A percentile compares a stretch with the other conserved stretches of the same genome.
phyloP scores from a whole-genome alignment of 768 basidiomycete genomes.

The Panellus pusillus region DNA sequence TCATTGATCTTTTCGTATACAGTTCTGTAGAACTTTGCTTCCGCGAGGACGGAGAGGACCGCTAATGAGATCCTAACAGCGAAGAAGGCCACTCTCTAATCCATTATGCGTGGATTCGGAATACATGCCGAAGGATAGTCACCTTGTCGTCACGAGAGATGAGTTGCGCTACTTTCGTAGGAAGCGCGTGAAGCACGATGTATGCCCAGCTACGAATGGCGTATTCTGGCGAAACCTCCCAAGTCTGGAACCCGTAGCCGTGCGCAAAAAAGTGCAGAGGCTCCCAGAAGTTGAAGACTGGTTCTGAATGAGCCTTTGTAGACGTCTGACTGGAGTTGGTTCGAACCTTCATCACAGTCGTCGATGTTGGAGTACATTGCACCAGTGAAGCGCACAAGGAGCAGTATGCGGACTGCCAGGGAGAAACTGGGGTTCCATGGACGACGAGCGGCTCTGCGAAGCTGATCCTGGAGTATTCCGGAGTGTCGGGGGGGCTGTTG shows the following conservation, averaged over 20 bases:
- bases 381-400: constrained; percentile 75
- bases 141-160: constrained; percentile 73
- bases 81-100: constrained; percentile 86
- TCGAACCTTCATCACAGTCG: constrained; percentile 93
- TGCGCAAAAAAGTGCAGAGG: constrained; percentile 89
- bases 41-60: constrained; percentile 68
- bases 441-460: constrained; percentile 68
- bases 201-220: constrained; percentile 97
- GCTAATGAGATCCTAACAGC: constrained; percentile 80
- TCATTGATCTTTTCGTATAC: constrained; percentile 84
- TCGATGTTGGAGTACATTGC: constrained; percentile 96
- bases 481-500: constrained; percentile 47
- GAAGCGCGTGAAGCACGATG: constrained; percentile 75
- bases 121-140: constrained; percentile 19
- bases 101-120: neutral
- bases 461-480: constrained; percentile 78
- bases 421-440: constrained; percentile 89
- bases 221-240: constrained; percentile 91
- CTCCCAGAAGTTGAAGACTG: constrained; percentile 99
- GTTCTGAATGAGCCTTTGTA: constrained; percentile 4
- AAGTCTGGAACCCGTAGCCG: constrained; percentile 94
- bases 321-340: neutral
- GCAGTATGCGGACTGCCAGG: constrained; percentile 77
- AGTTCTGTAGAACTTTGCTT: constrained; percentile 79
- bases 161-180: constrained; percentile 54